Base-by-base conservation (phyloP, 495 filamentous ascomycete species). In the Lichenothelia convexa region DNA sequence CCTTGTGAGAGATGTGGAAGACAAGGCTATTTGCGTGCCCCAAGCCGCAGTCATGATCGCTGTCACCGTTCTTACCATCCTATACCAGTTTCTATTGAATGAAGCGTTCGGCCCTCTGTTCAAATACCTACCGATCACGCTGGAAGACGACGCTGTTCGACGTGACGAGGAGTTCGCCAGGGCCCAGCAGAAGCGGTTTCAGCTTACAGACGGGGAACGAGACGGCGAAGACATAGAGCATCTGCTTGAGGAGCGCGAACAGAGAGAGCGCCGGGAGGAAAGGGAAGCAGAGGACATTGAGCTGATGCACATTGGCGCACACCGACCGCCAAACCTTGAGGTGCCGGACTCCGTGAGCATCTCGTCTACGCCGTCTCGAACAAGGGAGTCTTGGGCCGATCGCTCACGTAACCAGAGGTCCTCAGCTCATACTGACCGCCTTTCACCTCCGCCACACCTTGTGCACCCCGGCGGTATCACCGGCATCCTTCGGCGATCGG, bases 11-110 rank as follows among this genome's bases (percentile, higher is more conserved):
- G 72, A 89, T 41, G 65, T 63, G 12, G 30, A 71, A 0, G 65
- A 65, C 18, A 44, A 58, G 1, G 66, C 70, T 12, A 59, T 73
- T 17, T 89, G 84, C 55, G 61, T 78, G 26, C 76, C 76, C 12
- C 89, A 97, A 46, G 87, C 68, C 17, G 81, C 92, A 40, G 73
- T 84, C 50, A 97, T 97, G 87, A 72, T 92, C 41, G 60, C 89
- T 16, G 65, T 71, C 5, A 47, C 74, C 0, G 45, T 74, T 38
- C 60, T 81, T 24, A 97, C 89, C 0, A 50, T 68, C n/a, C 50
- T 84, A 12, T 97, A 75, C 47, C 89, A 97, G 56, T 59, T 71
- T 41, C 65, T 86, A 2, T 63, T 97, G 18, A 93, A 91, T 49
- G 55, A 64, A n/a, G 75, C 83, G 5, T 94, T 97, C 44, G 71